Evolutionary conservation across 768 basidiomycete species (phyloP).

Genomic region (Filobasidium wieringae): DNA sequence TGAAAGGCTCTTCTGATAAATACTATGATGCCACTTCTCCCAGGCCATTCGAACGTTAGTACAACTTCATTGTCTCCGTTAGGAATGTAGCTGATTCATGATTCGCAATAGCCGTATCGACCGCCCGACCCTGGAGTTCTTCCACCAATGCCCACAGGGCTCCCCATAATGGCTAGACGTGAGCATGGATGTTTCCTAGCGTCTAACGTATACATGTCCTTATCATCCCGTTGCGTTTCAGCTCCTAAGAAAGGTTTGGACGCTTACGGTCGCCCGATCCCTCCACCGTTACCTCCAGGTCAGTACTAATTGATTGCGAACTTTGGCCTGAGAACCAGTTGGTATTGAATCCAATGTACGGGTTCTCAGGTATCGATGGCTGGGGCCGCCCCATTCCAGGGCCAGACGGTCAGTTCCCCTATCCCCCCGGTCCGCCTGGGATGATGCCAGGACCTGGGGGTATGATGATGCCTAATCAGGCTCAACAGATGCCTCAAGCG

Average conservation of each 20-base stretch:
- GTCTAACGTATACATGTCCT: neutral
- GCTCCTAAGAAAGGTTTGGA: conserved; percentile 11
- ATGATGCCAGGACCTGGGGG: neutral
- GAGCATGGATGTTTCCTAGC: neutral
- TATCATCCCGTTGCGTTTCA: neutral
- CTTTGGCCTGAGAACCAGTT: neutral
- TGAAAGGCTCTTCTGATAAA: neutral
- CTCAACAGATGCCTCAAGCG: neutral
- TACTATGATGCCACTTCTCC: neutral
- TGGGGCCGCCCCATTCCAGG: conserved; percentile 10
- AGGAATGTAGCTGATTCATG: neutral
- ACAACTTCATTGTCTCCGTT: too few relatives aligned
- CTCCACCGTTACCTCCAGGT: conserved; percentile 8
- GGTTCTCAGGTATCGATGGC: conserved; percentile 3
- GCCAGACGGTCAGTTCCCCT: conserved; percentile 2
- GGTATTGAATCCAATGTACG: neutral
- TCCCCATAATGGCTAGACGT: conserved; percentile 8
- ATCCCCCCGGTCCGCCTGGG: neutral
- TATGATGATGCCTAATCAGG: too few relatives aligned
- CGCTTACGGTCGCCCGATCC: conserved; percentile 9
- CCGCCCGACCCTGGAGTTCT: conserved; percentile 5
- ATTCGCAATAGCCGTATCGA: neutral
- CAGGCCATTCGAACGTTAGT: conserved; percentile 9
- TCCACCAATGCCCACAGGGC: conserved; percentile 4
- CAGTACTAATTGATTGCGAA: neutral